Conservation (phyloP, 2,329 filamentous ascomycete species). For the Xylariales sp. region DNA sequence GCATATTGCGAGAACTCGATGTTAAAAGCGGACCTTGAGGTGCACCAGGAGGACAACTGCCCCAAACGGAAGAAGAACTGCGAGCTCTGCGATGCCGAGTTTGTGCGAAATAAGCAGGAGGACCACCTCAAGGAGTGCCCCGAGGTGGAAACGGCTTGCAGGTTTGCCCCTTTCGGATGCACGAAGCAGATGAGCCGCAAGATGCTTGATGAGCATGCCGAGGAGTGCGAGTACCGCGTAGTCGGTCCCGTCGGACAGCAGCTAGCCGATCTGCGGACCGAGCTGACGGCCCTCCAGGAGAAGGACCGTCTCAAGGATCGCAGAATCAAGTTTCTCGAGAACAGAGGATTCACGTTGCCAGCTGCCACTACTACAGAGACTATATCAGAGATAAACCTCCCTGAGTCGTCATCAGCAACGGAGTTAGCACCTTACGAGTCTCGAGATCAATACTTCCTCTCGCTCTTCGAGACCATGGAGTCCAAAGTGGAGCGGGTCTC, state of each 20-base stretch:
- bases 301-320: constrained; percentile 34
- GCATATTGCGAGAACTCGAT: constrained; percentile 47
- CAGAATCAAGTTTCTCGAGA: constrained; percentile 37
- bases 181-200: constrained; percentile 31
- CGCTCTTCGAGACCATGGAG: constrained; percentile 47
- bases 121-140: constrained; percentile 45
- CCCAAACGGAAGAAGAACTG: constrained; percentile 44
- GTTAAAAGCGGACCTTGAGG: constrained; percentile 42
- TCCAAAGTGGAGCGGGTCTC: constrained; percentile 53
- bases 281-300: constrained; percentile 39
- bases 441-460: constrained; percentile 37
- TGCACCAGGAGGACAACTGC: constrained; percentile 40
- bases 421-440: constrained; percentile 30
- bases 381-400: constrained; percentile 19
- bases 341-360: constrained; percentile 22
- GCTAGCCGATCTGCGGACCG: constrained; percentile 42
- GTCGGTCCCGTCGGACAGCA: constrained; percentile 44
- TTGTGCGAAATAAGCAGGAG: constrained; percentile 40
- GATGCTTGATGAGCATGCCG: constrained; percentile 39
- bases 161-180: constrained; percentile 47
- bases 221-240: constrained; percentile 47
- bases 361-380: constrained; percentile 15
- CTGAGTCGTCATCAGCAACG: constrained; percentile 15
- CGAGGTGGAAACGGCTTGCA: constrained; percentile 35
- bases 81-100: constrained; percentile 39